Percentiles rank a stretch among this genome's conserved stretches.
Evolutionary conservation across 495 filamentous ascomycete species (phyloP).

Genomic region (Penicillium paxilli): DNA sequence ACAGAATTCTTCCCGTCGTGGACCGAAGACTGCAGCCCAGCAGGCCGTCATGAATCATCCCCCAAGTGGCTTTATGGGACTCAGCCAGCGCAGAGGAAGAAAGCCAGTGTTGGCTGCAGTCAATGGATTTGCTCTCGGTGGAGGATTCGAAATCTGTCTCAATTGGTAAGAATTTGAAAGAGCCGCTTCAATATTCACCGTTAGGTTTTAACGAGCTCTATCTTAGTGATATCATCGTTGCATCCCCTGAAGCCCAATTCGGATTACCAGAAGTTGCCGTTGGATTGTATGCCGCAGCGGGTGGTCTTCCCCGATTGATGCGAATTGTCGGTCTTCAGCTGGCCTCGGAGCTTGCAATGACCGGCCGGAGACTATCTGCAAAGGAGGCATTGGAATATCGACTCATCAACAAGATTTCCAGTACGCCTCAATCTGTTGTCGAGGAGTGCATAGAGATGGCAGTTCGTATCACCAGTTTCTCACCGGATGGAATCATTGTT

Average conservation of each 20-base stretch:
- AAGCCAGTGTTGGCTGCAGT: constrained; percentile 69
- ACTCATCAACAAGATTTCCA: constrained; percentile 61
- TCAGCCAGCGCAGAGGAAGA: constrained; percentile 31
- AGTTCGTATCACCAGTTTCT: constrained; percentile 38
- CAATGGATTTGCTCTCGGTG: constrained; percentile 67
- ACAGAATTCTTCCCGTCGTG: constrained; percentile 10
- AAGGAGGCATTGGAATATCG: constrained; percentile 60
- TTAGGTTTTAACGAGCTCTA: background rate
- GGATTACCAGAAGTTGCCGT: constrained; percentile 64
- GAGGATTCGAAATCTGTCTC: constrained; percentile 69
- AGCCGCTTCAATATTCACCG: background rate
- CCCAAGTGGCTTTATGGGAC: constrained; percentile 25
- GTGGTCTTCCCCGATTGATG: constrained; percentile 65
- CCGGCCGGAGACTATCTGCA: constrained; percentile 55
- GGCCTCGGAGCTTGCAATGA: constrained; percentile 66
- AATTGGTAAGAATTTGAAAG: constrained; percentile 41
- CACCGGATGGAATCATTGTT: constrained; percentile 69
- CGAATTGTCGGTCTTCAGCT: constrained; percentile 60
- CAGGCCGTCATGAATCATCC: constrained; percentile 19
- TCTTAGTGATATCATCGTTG: constrained; percentile 60
- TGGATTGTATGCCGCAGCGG: constrained; percentile 66
- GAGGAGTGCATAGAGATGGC: constrained; percentile 29
- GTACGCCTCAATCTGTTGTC: constrained; percentile 45
- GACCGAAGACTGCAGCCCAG: constrained; percentile 5
- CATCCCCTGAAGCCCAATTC: constrained; percentile 54